phyloP scores from a whole-genome alignment of 192 early-diverging fungal species.

The Gonapodya sp. region DNA sequence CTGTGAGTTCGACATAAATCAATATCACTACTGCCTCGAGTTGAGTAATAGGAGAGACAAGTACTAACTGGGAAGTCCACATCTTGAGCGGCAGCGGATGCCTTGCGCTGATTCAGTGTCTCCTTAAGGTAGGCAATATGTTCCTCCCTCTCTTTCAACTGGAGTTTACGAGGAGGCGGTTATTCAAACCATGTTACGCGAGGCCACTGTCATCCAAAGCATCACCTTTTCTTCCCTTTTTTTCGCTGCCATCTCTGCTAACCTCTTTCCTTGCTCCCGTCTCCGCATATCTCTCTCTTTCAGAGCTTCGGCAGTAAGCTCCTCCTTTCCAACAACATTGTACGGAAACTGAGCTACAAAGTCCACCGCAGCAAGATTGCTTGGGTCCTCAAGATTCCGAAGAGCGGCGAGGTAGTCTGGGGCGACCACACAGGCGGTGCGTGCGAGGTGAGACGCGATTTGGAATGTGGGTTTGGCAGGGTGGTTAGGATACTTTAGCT shows the following conservation, averaged over 20 bases:
- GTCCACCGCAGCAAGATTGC: constrained; percentile 52
- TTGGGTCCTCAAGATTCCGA: constrained; percentile 44
- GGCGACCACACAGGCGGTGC: constrained; percentile 58
- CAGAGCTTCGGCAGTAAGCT: constrained; percentile 59
- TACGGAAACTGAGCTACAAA: constrained; percentile 73
- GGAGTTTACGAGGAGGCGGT: neutral
- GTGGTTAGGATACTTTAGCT: constrained; percentile 83
- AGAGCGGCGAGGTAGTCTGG: constrained; percentile 67
- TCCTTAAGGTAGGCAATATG: constrained; percentile 22
- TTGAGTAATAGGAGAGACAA: too few relatives aligned
- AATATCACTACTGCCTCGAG: too few relatives aligned
- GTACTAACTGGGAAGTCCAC: too few relatives aligned
- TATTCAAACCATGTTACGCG: too few relatives aligned
- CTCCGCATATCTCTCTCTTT: constrained; percentile 52
- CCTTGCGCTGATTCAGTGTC: constrained; percentile 7
- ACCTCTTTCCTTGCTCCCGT: constrained; percentile 57
- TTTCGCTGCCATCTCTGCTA: constrained; percentile 74
- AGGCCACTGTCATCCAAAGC: constrained; percentile 42
- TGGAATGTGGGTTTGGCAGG: constrained; percentile 67
- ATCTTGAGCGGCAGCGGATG: too few relatives aligned
- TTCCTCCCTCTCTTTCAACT: constrained; percentile 9
- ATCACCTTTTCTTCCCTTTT: constrained; percentile 69
- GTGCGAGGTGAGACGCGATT: constrained; percentile 66
- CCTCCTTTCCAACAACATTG: constrained; percentile 44
- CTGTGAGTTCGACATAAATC: neutral